Base-by-base conservation (phyloP, 768 basidiomycete species). In the Piloderma croceum region DNA sequence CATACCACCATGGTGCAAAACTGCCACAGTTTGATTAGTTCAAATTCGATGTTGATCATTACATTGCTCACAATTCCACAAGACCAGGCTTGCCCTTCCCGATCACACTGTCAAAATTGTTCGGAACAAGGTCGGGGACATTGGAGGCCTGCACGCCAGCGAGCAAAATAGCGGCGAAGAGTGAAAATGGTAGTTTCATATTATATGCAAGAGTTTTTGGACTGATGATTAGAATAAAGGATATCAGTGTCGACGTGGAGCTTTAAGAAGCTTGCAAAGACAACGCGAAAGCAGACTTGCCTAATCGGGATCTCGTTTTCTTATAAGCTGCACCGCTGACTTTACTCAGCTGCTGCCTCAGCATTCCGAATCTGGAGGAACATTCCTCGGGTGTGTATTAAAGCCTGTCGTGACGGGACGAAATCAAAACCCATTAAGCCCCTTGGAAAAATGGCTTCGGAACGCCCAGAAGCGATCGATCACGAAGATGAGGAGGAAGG, bases 1-100 rank as follows among this genome's bases (percentile, higher is more conserved):
- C 78, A 46, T 70, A 85, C 84, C 89, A 90, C 89, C 89, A 91
- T 7, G 89, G 83, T 13, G 89, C 89, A 50, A 82, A 90, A 62
- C 88, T 91, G 31, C 9, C 42, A 41, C 31, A 49, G 24, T 32
- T 24, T 15, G 41, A 47, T 45, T 29, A 22, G 39, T 15, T 12
- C 43, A 17, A 21, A 5, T 20, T 36, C 31, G 19, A 22, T 15
- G 22, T 24, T 11, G 20, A 44, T 19, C 29, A 33, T 17, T 12
- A 10, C 17, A 22, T 3, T 19, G 74, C 90, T 62, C 53, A 92
- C 90, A 94, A 93, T 65, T 93, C 90, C 19, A 94, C 88, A 24
- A 92, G 71, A 52, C 82, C 89, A 41, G 88, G 83, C 54, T 77
- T 87, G 40, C 83, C 88, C 42, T 83, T 64, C 36, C 90, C 91